phyloP scores from a whole-genome alignment of 306 rosid genomes.

The Vachellia collinsii region DNA sequence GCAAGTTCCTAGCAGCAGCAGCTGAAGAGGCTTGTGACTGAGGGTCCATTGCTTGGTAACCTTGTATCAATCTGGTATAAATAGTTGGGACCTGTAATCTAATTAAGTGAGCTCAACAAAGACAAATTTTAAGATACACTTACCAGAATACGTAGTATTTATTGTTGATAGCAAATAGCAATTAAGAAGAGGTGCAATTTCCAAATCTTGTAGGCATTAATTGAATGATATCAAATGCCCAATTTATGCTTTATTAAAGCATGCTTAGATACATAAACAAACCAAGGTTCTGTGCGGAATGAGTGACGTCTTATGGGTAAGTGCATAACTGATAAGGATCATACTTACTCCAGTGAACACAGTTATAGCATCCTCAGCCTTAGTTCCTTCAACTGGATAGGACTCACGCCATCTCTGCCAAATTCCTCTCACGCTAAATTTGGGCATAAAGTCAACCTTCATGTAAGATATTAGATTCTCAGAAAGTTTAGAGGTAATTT shows the following conservation, averaged over 20 bases:
- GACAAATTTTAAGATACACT: slow-evolving; percentile 10
- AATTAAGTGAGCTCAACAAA: slow-evolving; percentile 20
- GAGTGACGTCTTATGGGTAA: slow-evolving; percentile 6
- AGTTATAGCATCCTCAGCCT: slow-evolving; percentile 63
- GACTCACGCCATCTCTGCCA: slow-evolving; percentile 98
- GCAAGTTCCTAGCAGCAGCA: slow-evolving; percentile 81
- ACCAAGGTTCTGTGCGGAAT: slow-evolving; percentile 10
- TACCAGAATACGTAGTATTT: not conserved
- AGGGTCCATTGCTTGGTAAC: slow-evolving; percentile 79
- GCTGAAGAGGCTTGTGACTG: slow-evolving; percentile 75
- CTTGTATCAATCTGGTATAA: slow-evolving; percentile 84
- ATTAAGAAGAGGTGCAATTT: slow-evolving; percentile 21
- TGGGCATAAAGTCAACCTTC: slow-evolving; percentile 96
- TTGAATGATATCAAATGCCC: slow-evolving; percentile 19
- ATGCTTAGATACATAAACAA: slow-evolving; percentile 31
- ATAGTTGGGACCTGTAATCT: slow-evolving; percentile 85
- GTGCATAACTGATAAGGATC: slow-evolving; percentile 22
- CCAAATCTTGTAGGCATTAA: slow-evolving; percentile 25
- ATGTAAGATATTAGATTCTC: slow-evolving; percentile 40
- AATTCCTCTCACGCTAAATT: slow-evolving; percentile 88
- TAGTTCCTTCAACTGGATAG: slow-evolving; percentile 66
- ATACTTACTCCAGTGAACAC: slow-evolving; percentile 91
- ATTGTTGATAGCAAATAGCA: not conserved
- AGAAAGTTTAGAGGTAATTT: slow-evolving; percentile 35
- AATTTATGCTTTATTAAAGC: slow-evolving; percentile 26